phyloP scores from a whole-genome alignment of 2,329 filamentous ascomycete genomes.

The Penicillium glabrum region DNA sequence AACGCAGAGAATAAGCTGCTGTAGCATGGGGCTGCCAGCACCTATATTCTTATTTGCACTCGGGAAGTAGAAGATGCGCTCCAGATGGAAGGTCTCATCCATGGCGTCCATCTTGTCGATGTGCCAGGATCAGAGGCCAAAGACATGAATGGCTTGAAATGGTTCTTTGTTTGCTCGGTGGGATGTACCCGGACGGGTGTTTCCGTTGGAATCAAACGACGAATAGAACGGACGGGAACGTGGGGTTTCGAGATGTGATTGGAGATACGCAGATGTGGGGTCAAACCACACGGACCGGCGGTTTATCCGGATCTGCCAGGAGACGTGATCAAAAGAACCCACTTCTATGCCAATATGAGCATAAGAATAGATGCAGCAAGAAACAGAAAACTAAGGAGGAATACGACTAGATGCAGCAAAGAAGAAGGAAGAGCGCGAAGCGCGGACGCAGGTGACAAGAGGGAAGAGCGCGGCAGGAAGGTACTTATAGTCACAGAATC shows the following conservation, averaged over 20 bases:
- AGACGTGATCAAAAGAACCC: not conserved
- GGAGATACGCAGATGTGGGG: not conserved
- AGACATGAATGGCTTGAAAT: not conserved
- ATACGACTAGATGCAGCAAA: no score
- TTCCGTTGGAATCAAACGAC: not conserved
- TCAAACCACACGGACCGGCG: not conserved
- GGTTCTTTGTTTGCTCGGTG: not conserved
- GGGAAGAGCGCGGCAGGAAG: no score
- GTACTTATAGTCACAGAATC: no score
- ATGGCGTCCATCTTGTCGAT: not conserved
- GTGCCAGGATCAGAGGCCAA: not conserved
- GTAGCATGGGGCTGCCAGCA: conserved; percentile 35
- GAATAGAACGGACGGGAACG: not conserved
- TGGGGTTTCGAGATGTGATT: not conserved
- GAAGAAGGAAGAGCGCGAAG: no score
- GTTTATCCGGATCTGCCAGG: not conserved
- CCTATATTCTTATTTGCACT: not conserved
- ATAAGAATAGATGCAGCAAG: no score
- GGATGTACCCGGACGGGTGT: not conserved
- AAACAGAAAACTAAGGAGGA: no score
- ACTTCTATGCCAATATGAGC: no score
- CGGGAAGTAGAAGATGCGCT: conserved; percentile 23
- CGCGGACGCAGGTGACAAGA: no score
- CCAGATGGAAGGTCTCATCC: conserved; percentile 46
- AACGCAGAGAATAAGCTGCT: conserved; percentile 45